Evolutionary conservation across 1,139 yeast species (phyloP), one percentile per base, ranked within the genome.

Genomic region (Trichomonascaceae sp.): DNA sequence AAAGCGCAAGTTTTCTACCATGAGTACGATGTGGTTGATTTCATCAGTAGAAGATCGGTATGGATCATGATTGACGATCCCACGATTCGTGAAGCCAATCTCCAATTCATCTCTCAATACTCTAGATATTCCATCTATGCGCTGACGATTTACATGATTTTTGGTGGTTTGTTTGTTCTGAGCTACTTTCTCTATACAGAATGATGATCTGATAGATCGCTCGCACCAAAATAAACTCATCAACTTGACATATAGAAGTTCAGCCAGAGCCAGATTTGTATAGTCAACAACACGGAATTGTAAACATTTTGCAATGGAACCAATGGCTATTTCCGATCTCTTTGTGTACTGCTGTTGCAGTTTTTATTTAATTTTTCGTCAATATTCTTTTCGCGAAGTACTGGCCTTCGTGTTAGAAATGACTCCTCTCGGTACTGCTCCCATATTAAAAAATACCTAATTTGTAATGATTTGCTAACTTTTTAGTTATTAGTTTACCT

Each of bases 401-500:
- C 15, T 36, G 41, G 15, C 41, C 17, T 13, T 36, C 3, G 17
- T 13, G 41, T 17, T 36, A 3, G 41, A 36, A 36, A 36, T 36
- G 17, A 13, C 41, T 36, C 41, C 41, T 36, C 41, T 36, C 5
- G 41, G 41, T 36, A 36, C 41, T 36, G 41, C 9, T 36, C 15
- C 41, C 41, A 15, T 36, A 4, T 13, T 15, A 15, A 36, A 15
- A 36, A 13, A 6, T 12, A 36, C 41, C n/a, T n/a, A 36, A 36
- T 2, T 36, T n/a, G 15, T 36, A 13, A 36, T n/a, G n/a, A 8
- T 10, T 27, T 36, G 17, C 17, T 36, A 36, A 36, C 17, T 36
- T 3, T 13, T 6, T n/a, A 36, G 41, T 15, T 18, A 36, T 52
- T 4, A 17, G 55, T 38, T 55, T 64, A n/a, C 68, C 69, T 1